Base-by-base conservation (phyloP, 2,329 filamentous ascomycete species). In the Pseudocercospora crystallina region DNA sequence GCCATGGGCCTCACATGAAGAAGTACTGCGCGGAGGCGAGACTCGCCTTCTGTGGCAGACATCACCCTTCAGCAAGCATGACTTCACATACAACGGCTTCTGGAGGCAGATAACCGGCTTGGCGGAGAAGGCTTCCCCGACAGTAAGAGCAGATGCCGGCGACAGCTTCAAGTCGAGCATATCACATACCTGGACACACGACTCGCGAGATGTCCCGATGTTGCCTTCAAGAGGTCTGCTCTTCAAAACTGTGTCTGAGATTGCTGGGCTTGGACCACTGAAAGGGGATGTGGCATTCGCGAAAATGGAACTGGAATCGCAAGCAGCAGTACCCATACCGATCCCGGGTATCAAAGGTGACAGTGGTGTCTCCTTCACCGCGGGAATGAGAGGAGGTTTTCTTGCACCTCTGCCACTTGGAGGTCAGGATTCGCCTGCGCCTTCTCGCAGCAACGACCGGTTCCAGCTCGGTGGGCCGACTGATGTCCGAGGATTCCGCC, bases 381-480 rank as follows among this genome's bases (percentile, higher is more conserved):
- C 83, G 12, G 89, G 91, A 11, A 74, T 97, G 48, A 82, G 92
- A 44, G 82, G 87, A 14, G 94, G 94, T 32, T 68, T 96, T 42
- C 77, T 99, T 8, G 95, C 87, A 67, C 94, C 94, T 1, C 76
- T 99, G 12, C 80, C 88, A 1, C 73, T 87, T 7, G 83, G 83
- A 5, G 74, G 73, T 45, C 64, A 71, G 13, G 74, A 75, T 42
- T 73, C 75, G 14, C 80, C 85, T 0, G 76, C 80, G 17, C 82
- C 86, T 4, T 95, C 89, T 59, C 84, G 89, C 29, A 81, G 97
- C 64, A 96, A 95, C 67, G 94, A 99, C 70, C 89, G 94, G 38
- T 99, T 99, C 75, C 84, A 90, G 65, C 87, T 99, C 30, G 94
- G 94, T 37, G 94, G 94, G 0, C 92, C 94, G 3, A 96, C 90